Evolutionary conservation across 2,329 filamentous ascomycete species (phyloP), one percentile per base, ranked within the genome.

Genomic region (Samsoniella hepiali): DNA sequence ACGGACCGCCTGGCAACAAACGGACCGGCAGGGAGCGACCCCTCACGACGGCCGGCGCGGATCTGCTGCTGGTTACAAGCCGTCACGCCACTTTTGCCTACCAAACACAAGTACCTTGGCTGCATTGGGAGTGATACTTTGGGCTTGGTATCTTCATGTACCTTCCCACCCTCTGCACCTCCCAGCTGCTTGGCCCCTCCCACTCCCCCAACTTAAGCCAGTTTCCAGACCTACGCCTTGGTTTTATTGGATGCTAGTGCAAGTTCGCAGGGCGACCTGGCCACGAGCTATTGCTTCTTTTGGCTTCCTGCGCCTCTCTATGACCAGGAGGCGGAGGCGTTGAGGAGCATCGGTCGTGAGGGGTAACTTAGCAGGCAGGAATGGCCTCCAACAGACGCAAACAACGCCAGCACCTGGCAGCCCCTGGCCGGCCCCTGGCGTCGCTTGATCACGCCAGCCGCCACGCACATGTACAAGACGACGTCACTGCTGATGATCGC

Each of bases 1-100:
- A 61, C 58, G 34, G 58, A 36, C 58, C 32, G 49, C 13, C 49
- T 22, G 51, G 22, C 49, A 54, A 54, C 45, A 53, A 45, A 51
- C 42, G 58, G 58, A 40, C 45, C n/a, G 29, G 34, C 58, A 54
- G 36, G 36, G 29, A 55, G 40, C 50, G 42, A 54, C 59, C 50
- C 58, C 58, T 61, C 49, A 54, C 58, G 29, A 49, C 49, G 31
- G 40, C 22, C 5, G 36, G 59, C 59, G 34, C 47, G 17, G 17
- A 59, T 51, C 49, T 50, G 22, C 57, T 42, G 45, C 15, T 58
- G 10, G 15, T 4, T 55, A 62, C 59, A 45, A 47, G 40, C 38
- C 32, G 40, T 62, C 59, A 62, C 59, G 59, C 59, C 59, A 62
- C 59, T 62, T 55, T 31, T 38, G 11, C 40, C 29, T 15, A 22